Evolutionary conservation across 2,329 filamentous ascomycete genomes (phyloP).

Genomic region (Trichoderma afroharzianum): DNA sequence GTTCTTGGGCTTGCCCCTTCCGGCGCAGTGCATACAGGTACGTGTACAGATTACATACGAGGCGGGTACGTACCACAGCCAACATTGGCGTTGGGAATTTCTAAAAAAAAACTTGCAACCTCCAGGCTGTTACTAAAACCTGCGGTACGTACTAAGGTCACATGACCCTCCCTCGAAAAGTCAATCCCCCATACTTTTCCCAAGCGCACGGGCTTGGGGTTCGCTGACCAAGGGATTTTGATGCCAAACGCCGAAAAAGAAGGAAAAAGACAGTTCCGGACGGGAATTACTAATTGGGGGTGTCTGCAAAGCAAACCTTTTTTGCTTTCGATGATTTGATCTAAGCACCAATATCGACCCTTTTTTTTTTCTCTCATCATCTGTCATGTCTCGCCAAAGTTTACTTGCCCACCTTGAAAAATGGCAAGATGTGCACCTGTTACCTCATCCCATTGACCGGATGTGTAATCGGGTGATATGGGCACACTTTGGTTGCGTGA

Average conservation of each 20-base stretch:
- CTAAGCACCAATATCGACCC: neutral
- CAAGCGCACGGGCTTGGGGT: neutral
- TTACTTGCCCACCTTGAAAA: neutral
- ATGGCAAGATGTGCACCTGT: constrained; percentile 12
- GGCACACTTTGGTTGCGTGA: neutral
- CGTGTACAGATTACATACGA: neutral
- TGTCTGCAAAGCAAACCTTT: neutral
- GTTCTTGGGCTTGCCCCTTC: neutral
- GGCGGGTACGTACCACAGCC: neutral
- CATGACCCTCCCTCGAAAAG: constrained; percentile 2
- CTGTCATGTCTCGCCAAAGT: neutral
- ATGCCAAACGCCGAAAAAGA: neutral
- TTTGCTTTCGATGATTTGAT: neutral
- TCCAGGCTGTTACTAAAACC: neutral
- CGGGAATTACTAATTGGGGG: constrained; percentile 6
- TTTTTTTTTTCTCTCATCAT: neutral
- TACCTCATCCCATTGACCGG: neutral
- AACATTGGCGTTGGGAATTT: neutral
- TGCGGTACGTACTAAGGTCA: neutral
- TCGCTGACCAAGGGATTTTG: neutral
- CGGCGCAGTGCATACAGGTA: neutral
- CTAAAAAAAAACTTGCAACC: neutral
- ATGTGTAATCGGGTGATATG: constrained; percentile 11
- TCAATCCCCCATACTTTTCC: constrained; percentile 1
- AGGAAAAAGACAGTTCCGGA: neutral